Base-by-base conservation (phyloP, 1,284 basidiomycete genomes). In the Peniophora sp. region DNA sequence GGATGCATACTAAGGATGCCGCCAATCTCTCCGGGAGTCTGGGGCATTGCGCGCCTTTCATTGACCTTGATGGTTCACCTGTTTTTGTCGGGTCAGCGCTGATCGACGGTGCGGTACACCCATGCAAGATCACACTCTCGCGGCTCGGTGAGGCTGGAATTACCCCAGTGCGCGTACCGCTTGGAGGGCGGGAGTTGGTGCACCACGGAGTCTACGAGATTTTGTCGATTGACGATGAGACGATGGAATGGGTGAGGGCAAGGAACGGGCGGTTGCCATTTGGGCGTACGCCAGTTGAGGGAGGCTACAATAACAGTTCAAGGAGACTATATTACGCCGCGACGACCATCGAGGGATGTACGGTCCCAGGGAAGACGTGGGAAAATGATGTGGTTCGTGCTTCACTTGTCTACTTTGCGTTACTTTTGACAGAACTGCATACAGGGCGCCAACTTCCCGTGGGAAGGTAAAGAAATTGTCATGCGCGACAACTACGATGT, bases 51-150 rank as follows among this genome's bases (percentile, higher is more conserved):
- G 73, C 81, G 1, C 73, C 75, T 10, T 77, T 71, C 58, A 59
- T 63, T 48, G 85, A 88, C 59, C 62, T 67, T 2, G 78, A 82
- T 59, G 76, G 78, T 17, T 75, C 73, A 12, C 81, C 84, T 9
- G 61, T 89, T 54, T 90, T 74, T 67, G 57, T 90, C 32, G 88
- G 86, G 20, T 87, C 83, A 10, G 87, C 84, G 16, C 67, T 89
- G 46, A 72, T 87, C 58, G 69, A 71, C 43, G 71, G 70, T 56
- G 77, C 81, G 0, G 84, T 89, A 2, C 87, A 90, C 56, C 87
- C 87, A 6, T 89, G 88, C 75, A 90, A 90, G 70, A 78, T 90
- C 60, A 78, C 69, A 3, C 78, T 81, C 12, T 32, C 27, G 12
- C 5, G 27, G 12, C 12, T 12, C 6, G 27, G 27, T 12, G 27